Evolutionary conservation across 1,284 basidiomycete species (phyloP), one percentile per base, ranked within the genome.

Genomic region (Tylopilus orsonianus): DNA sequence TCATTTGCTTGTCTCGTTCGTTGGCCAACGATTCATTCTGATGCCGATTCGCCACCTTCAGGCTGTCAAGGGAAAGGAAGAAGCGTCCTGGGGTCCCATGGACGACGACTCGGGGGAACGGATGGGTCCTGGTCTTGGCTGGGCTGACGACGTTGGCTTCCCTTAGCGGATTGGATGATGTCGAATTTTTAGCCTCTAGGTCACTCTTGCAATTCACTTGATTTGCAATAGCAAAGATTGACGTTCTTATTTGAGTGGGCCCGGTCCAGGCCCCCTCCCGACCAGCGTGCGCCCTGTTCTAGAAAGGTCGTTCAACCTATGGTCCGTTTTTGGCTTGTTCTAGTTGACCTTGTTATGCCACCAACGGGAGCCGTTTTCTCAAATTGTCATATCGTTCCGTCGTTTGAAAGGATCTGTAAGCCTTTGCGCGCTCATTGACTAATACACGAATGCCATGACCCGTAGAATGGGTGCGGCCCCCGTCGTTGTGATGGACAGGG

Each of bases 31-130:
- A 9, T 46, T 18, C 22, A 19, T 46, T 13, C 16, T 1, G 33
- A 33, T 40, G 23, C 39, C 58, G 38, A 59, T 34, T 23, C 19
- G 3, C 26, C 26, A 10, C 12, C 14, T 27, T 0, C 22, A 66
- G 64, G 67, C 67, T 13, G 37, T 68, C 20, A 69, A 62, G 34
- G 58, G 60, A 39, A 66, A 64, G 43, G 64, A 66, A n/a, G 67
- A 68, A 18, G n/a, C 46, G 1, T 19, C 60, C 0, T 65, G 65
- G 61, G 54, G 62, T 13, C 22, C 48, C 1, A 44, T 67, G 50
- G 64, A 65, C 30, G 67, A 69, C 30, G 67, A 68, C 29, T 13
- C 46, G 18, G 52, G 41, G 16, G 65, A 68, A 41, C 62, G 62
- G 23, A 35, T 60, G 33, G 55, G 52, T 10, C 18, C 48, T 1